Conservation (phyloP, 352 stramenopile species). For the Plasmopara viticola region DNA sequence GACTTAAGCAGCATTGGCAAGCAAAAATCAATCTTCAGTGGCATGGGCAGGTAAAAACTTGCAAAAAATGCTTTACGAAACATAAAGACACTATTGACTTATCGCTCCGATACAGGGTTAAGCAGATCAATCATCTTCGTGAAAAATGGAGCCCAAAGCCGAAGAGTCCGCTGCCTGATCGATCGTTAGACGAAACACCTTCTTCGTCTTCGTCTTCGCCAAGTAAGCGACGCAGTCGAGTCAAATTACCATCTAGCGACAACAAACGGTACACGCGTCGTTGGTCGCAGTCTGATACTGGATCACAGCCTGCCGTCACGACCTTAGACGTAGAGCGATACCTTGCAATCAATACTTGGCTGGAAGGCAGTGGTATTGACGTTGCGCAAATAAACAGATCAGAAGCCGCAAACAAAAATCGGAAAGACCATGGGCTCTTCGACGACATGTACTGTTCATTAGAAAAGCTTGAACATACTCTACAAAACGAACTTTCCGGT, state of each 20-base stretch:
- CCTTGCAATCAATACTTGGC: constrained; percentile 35
- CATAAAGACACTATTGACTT: not conserved
- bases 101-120: constrained; percentile 20
- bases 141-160: constrained; percentile 42
- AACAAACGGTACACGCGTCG: constrained; percentile 6
- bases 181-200: constrained; percentile 12
- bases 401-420: constrained; percentile 1
- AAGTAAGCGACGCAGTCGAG: constrained; percentile 4
- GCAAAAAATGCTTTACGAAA: not conserved
- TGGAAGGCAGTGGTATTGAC: constrained; percentile 36
- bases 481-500: constrained; percentile 32
- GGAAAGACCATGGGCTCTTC: constrained; percentile 23
- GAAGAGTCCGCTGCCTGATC: constrained; percentile 13
- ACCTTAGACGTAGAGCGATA: constrained; percentile 41
- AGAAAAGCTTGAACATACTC: constrained; percentile 29
- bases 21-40: constrained; percentile 44
- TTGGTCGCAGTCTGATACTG: constrained; percentile 7
- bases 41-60: constrained; percentile 29
- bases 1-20: constrained; percentile 20
- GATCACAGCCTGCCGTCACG: constrained; percentile 19
- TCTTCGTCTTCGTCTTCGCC: constrained; percentile 17
- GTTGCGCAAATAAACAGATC: constrained; percentile 14
- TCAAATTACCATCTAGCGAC: constrained; percentile 15
- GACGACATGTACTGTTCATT: constrained; percentile 44
- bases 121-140: constrained; percentile 45